Conservation (phyloP, 2,329 filamentous ascomycete species). For the Epichloe sibirici region DNA sequence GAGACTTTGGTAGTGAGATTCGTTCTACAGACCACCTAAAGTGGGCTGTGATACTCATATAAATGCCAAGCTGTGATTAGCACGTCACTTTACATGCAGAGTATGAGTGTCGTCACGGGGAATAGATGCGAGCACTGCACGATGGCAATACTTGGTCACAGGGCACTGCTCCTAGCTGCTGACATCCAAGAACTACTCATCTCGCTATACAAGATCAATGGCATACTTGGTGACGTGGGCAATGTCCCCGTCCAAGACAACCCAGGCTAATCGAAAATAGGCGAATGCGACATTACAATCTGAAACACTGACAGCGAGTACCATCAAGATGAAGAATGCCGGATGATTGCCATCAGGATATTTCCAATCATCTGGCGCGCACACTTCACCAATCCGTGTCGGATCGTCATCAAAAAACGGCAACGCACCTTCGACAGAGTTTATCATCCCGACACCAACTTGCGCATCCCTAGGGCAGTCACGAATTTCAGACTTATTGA, state of each 20-base stretch:
- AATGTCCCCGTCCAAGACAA: not conserved
- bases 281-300: not conserved
- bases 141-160: not conserved
- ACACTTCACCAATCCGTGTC: not conserved
- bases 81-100: not conserved
- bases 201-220: not conserved
- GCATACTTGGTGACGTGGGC: not conserved
- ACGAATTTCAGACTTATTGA: not conserved
- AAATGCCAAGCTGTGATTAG: not conserved
- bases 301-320: not conserved
- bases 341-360: not conserved
- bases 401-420: not conserved
- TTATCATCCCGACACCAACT: not conserved
- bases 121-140: not conserved
- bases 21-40: not conserved
- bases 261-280: not conserved
- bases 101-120: not conserved
- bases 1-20: not conserved
- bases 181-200: not conserved
- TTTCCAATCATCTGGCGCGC: not conserved
- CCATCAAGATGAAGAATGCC: not conserved
- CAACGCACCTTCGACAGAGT: not conserved
- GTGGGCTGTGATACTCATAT: not conserved
- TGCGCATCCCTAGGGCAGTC: not conserved
- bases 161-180: too few relatives aligned